A percentile compares a stretch with the other conserved stretches of the same genome.
phyloP scores from a whole-genome alignment of 2,329 filamentous ascomycete species.

The Rugonectria rugulosa region DNA sequence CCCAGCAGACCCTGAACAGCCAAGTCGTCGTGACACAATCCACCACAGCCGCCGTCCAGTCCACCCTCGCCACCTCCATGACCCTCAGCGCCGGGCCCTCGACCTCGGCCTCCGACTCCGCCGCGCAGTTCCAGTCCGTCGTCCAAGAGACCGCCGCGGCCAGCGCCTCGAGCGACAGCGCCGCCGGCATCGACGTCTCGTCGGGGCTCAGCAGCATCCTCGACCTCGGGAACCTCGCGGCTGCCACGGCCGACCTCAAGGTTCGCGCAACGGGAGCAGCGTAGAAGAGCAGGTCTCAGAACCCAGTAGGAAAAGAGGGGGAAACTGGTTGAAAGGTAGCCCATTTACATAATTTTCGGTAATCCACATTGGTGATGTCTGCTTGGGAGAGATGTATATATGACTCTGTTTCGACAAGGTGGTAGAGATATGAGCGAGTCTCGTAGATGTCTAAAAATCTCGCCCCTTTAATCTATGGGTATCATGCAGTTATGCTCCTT shows the following conservation, averaged over 20 bases:
- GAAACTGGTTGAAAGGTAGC: neutral
- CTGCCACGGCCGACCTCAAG: slow-evolving; percentile 19
- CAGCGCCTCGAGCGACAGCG: slow-evolving; percentile 23
- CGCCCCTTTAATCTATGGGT: slow-evolving; percentile 35
- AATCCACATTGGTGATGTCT: slow-evolving; percentile 1
- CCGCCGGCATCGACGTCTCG: slow-evolving; percentile 46
- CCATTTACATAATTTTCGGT: neutral
- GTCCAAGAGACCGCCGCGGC: slow-evolving; percentile 12
- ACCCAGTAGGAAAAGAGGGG: neutral
- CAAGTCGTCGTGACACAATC: slow-evolving; percentile 33
- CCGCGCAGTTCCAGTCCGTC: slow-evolving; percentile 11
- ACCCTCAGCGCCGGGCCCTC: slow-evolving; percentile 36
- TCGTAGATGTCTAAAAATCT: slow-evolving; percentile 20
- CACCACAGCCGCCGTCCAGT: slow-evolving; percentile 3
- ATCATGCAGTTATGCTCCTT: slow-evolving; percentile 38
- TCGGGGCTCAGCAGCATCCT: slow-evolving; percentile 53
- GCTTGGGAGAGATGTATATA: slow-evolving; percentile 21
- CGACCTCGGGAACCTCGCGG: slow-evolving; percentile 52
- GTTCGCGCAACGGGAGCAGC: slow-evolving; percentile 26
- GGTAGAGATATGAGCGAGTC: slow-evolving; percentile 33
- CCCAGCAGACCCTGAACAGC: slow-evolving; percentile 9
- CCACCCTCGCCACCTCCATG: slow-evolving; percentile 25
- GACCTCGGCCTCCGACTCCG: slow-evolving; percentile 23
- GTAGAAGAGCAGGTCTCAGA: neutral
- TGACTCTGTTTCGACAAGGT: slow-evolving; percentile 12